A percentile compares a stretch with the other conserved stretches of the same genome.
These are phyloP conservation scores for Arctium minus DNA, from an alignment of 129 eudicot species.

Conservation along the genomic window DNA sequence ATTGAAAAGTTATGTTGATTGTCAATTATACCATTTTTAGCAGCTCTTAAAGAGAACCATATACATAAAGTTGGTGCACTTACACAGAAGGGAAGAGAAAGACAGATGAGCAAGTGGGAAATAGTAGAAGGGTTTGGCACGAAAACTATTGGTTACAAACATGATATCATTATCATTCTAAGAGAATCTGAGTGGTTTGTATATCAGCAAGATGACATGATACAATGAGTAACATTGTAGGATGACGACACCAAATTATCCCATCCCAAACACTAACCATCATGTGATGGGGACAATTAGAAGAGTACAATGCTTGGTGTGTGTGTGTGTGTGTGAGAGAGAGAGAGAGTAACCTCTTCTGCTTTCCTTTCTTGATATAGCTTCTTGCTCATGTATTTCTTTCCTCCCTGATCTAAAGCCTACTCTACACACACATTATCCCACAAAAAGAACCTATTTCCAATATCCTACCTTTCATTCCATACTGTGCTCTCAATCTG, in stretches of 20 bases:
- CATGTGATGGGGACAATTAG: constrained; percentile 40
- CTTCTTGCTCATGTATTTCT: constrained; percentile 21
- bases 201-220: neutral
- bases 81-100: constrained; percentile 9
- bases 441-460: constrained; percentile 1
- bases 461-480: neutral
- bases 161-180: neutral
- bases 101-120: constrained; percentile 36
- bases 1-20: constrained; percentile 22
- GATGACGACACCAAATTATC: constrained; percentile 30
- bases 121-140: constrained; percentile 16
- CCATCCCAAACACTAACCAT: constrained; percentile 38
- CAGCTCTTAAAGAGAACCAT: constrained; percentile 16
- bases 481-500: neutral
- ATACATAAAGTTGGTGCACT: constrained; percentile 26
- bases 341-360: constrained; percentile 15
- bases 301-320: constrained; percentile 9
- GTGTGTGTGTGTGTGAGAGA: neutral
- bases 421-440: constrained; percentile 14
- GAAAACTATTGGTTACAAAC: neutral
- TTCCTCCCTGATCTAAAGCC: constrained; percentile 20
- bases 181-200: neutral
- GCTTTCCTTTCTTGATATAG: constrained; percentile 18
- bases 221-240: constrained; percentile 23
- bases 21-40: constrained; percentile 28